Percentiles rank a stretch among this genome's conserved stretches.
These are phyloP conservation scores for Sanguinoderma infundibulare DNA, from an alignment of 1,284 basidiomycete genomes.

Conservation along the genomic window DNA sequence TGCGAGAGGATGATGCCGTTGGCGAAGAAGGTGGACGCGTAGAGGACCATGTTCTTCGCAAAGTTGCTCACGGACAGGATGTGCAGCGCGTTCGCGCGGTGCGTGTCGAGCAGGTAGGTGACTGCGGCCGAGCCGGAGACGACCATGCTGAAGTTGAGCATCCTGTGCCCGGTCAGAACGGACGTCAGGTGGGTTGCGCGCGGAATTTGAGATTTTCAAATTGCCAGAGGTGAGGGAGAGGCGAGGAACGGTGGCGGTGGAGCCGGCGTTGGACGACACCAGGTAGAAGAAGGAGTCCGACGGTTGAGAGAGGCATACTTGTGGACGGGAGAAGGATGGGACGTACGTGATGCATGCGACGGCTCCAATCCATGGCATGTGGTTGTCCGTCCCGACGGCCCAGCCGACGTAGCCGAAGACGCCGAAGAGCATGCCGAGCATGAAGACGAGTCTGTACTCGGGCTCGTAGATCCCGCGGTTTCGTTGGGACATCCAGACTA, in stretches of 20 bases:
- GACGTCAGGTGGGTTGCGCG: not conserved
- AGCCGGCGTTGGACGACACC: too few relatives aligned
- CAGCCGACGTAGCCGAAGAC: slow-evolving; percentile 50
- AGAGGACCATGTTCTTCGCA: slow-evolving; percentile 47
- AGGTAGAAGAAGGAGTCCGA: too few relatives aligned
- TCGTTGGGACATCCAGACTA: slow-evolving; percentile 45
- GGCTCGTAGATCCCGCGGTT: slow-evolving; percentile 53
- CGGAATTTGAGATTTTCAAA: not conserved
- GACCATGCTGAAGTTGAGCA: slow-evolving; percentile 45
- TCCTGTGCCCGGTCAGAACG: slow-evolving; percentile 13
- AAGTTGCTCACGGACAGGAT: slow-evolving; percentile 48
- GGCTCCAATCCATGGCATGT: slow-evolving; percentile 50
- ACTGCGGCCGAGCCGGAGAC: slow-evolving; percentile 45
- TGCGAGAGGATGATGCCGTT: slow-evolving; percentile 44
- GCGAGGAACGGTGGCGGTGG: too few relatives aligned
- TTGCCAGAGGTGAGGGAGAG: too few relatives aligned
- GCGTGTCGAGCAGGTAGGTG: slow-evolving; percentile 48
- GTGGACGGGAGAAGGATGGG: not conserved
- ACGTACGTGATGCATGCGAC: slow-evolving; percentile 45
- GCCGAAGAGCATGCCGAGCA: slow-evolving; percentile 46
- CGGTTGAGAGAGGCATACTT: too few relatives aligned
- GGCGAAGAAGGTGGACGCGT: slow-evolving; percentile 49
- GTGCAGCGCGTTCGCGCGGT: slow-evolving; percentile 45
- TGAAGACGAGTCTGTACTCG: slow-evolving; percentile 48
- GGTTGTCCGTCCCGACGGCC: slow-evolving; percentile 46